Evolutionary conservation across 768 basidiomycete genomes (phyloP), one percentile per base, ranked within the genome.

Genomic region (Stropharia rugosoannulata): DNA sequence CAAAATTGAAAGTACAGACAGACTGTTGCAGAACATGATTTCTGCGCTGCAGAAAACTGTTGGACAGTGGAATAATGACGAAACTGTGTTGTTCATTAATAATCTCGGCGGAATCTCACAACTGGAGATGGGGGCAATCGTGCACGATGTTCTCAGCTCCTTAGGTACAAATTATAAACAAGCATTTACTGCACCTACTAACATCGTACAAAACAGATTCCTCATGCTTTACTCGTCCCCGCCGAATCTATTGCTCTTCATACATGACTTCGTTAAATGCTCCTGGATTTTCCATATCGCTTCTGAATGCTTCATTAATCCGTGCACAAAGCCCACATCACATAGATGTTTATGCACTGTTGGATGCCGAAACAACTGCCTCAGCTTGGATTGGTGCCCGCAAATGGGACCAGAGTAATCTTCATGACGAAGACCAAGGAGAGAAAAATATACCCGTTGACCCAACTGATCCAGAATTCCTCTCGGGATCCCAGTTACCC

Each of bases 221-320:
- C 5, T 59, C 54, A 1, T 49, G 59, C 9, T 47, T 64, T 19
- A 69, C 81, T 29, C 56, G 61, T 41, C 80, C 77, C 0, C 57
- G 64, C 13, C 68, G 81, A 15, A 70, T 81, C 9, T 81, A 80
- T 62, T 66, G 70, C 6, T 77, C 80, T 3, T 66, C 77, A 2
- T 85, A 77, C 65, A 83, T 84, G 81, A 82, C 82, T 2, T 82
- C 80, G 7, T 74, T 84, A 56, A 83, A 84, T 62, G 80, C 80
- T n/a, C 82, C 83, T 1, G 82, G 82, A 22, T 79, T 84, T 62
- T 83, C 80, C 2, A 66, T 83, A 40, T 80, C 80, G 13, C 63
- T 82, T 4, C 69, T 83, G 11, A 82, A 84, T 58, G 59, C 77
- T 22, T 73, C 77, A n/a, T 66, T 64, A 25, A 64, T 75, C 15